phyloP scores from a whole-genome alignment of 2,329 filamentous ascomycete species.

The Diaporthe helianthi region DNA sequence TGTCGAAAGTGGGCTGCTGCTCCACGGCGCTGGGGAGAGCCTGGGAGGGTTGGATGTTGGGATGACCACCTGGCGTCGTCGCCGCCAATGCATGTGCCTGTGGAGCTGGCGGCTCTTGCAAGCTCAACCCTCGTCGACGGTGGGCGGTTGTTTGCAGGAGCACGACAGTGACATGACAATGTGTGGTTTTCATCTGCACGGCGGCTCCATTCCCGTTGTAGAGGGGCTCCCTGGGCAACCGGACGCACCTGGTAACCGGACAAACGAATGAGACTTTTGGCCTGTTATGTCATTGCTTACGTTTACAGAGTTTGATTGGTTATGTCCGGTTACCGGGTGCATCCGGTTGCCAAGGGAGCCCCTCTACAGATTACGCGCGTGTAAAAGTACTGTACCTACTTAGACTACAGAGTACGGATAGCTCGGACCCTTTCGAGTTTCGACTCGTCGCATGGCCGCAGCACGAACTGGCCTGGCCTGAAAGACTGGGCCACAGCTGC shows the following conservation, averaged over 20 bases:
- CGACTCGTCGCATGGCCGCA: constrained; percentile 27
- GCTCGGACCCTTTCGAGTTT: too few species aligned
- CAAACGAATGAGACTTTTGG: too few species aligned
- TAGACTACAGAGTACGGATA: too few species aligned
- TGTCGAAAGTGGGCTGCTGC: constrained; percentile 24
- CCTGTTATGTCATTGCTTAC: too few species aligned
- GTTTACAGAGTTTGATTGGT: too few species aligned
- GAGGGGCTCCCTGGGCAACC: too few species aligned
- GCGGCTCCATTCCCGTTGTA: background rate
- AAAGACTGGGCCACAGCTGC: constrained; percentile 15
- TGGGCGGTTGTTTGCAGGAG: constrained; percentile 28
- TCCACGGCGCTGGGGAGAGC: constrained; percentile 9
- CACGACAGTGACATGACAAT: background rate
- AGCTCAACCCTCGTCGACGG: background rate
- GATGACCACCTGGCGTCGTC: background rate
- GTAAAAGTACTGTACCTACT: too few species aligned
- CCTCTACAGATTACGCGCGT: too few species aligned
- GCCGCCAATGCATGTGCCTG: background rate
- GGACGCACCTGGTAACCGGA: too few species aligned
- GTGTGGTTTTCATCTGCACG: background rate
- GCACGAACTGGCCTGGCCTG: background rate
- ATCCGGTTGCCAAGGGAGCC: too few species aligned
- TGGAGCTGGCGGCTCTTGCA: constrained; percentile 17
- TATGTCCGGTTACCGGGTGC: too few species aligned
- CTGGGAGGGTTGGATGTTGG: background rate